Base-by-base conservation (phyloP, 768 basidiomycete genomes). In the Mycena rebaudengoi region DNA sequence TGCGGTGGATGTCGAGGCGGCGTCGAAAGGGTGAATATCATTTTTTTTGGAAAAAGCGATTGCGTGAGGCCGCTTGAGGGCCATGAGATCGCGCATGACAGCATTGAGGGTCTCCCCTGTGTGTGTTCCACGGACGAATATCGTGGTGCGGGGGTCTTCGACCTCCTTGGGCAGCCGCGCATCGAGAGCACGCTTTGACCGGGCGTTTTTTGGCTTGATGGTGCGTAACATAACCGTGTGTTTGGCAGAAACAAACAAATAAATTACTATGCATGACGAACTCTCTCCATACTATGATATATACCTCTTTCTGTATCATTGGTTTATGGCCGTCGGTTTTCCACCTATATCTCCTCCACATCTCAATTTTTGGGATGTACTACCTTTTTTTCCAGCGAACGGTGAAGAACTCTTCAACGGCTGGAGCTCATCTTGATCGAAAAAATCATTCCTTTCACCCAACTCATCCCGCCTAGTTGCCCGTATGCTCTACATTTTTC, bases 1-100 rank as follows among this genome's bases (percentile, higher is more conserved):
- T 1, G 80, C 75, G 49, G 72, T 70, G 48, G 79, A 79, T 23
- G 70, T 72, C 4, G 89, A 78, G 21, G 85, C 73, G 60, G 92
- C 84, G 69, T 99, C 97, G 73, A 99, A 99, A 5, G 98, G 98
- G 39, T 91, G 90, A 12, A 99, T 86, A 25, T 79, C 74, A 74
- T 99, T 99, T 78, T 98, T 97, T 76, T 96, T 98, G 45, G 91
- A 92, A 80, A 99, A 99, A 13, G 94, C 87, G 64, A 99, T 91
- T 0, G 90, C 90, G 71, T 97, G 68, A 0, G 98, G 97, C 60
- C 92, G 91, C 77, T 99, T 99, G 64, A 99, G 85, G 3, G 94
- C 89, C 90, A 96, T 96, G 63, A 99, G 75, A 73, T 99, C 97
- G 70, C 90, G 89, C 91, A 99, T 94, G 13, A 87, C 95, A 46